Evolutionary conservation across 169 alveolate genomes (phyloP).

Genomic region (Plasmodium gaboni): DNA sequence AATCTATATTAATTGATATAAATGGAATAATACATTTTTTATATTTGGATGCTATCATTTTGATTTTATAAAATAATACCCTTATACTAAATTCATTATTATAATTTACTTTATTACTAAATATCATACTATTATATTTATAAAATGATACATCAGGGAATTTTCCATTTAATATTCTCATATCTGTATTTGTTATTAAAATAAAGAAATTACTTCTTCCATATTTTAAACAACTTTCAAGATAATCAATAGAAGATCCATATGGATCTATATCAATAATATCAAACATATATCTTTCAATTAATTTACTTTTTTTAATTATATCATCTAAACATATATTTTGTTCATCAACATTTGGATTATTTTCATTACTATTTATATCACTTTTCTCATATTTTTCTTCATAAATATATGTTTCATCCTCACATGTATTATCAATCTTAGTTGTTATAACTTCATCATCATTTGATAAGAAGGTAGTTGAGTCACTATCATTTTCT

Average conservation of each 20-base stretch:
- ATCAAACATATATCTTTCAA: slow-evolving; percentile 79
- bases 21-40: slow-evolving; percentile 92
- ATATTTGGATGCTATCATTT: slow-evolving; percentile 92
- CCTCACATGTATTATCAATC: background rate
- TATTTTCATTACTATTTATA: background rate
- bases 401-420: background rate
- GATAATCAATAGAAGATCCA: slow-evolving; percentile 94
- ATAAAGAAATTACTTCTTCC: slow-evolving; percentile 93
- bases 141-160: slow-evolving; percentile 95
- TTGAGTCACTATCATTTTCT: slow-evolving; percentile 17
- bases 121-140: slow-evolving; percentile 92
- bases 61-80: slow-evolving; percentile 90
- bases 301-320: slow-evolving; percentile 23
- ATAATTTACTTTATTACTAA: slow-evolving; percentile 89
- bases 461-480: slow-evolving; percentile 17
- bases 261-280: slow-evolving; percentile 96
- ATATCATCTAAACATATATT: background rate
- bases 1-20: slow-evolving; percentile 93
- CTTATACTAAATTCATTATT: slow-evolving; percentile 94
- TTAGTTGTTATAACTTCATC: background rate
- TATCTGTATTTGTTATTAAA: slow-evolving; percentile 96
- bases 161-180: slow-evolving; percentile 97
- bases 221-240: slow-evolving; percentile 93
- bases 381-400: background rate
- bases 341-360: background rate